Base-by-base conservation (phyloP, 2,329 filamentous ascomycete species). In the Talaromyces sp. region DNA sequence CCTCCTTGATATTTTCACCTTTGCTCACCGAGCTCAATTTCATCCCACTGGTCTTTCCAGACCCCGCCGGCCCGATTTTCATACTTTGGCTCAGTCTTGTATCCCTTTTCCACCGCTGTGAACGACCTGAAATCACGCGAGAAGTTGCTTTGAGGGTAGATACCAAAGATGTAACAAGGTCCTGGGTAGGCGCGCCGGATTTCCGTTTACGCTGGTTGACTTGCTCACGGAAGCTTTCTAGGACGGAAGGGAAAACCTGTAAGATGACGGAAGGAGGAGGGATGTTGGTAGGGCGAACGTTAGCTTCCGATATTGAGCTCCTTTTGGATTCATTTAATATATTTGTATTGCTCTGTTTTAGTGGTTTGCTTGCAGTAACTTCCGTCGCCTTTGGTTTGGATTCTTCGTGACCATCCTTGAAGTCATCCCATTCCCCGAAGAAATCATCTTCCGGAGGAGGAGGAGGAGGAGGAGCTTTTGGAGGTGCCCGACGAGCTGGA, bases 81-180 rank as follows among this genome's bases (percentile, higher is more conserved):
- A 96, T 96, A 70, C 88, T 88, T 74, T 96, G 92, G 1, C 90
- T 85, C 13, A 98, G 80, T 64, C 92, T 87, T 64, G 86, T 88
- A 75, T 98, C 93, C 59, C 93, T 85, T 72, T 96, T 93, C 93
- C 93, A 98, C 61, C 93, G 88, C 57, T 90, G 80, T 69, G 91
- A 92, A 62, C 93, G 88, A 11, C 93, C 93, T 1, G 91, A 90
- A 61, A 97, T 87, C 56, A 97, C 84, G 52, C 88, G 89, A n/a
- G 86, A 90, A 27, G 89, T 87, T 11, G 92, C 90, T 2, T 70
- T 72, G 55, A 77, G 67, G 15, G 67, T 72, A 55, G 60, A 69
- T 51, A 67, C 60, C 19, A 79, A 70, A 15, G 64, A 61, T 17
- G 62, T 55, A 13, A 70, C 69, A 9, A 70, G 65, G 39, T 49